phyloP scores from a whole-genome alignment of 768 basidiomycete genomes.

The Boletus vermiculosoides region DNA sequence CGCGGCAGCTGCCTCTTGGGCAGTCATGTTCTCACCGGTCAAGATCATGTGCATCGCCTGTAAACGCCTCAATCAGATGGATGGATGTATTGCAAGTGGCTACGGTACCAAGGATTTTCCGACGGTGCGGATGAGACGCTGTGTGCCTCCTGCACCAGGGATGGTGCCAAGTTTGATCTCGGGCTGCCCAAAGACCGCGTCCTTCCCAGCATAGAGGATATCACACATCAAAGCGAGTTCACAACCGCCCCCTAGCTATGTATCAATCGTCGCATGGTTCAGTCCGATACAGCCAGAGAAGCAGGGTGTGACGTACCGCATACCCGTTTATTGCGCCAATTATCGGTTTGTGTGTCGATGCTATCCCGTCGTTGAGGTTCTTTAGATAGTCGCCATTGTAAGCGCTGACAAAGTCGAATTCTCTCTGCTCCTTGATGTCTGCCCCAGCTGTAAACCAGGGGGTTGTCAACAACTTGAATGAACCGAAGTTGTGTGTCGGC shows the following conservation, averaged over 20 bases:
- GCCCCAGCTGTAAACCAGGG: conserved; percentile 61
- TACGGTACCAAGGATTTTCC: conserved; percentile 64
- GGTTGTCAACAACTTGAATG: not conserved
- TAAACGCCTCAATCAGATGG: not conserved
- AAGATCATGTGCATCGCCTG: conserved; percentile 58
- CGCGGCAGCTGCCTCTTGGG: conserved; percentile 43
- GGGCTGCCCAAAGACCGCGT: conserved; percentile 90
- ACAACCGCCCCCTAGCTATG: conserved; percentile 97
- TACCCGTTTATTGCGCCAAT: conserved; percentile 94
- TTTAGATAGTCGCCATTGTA: conserved; percentile 46
- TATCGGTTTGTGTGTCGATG: conserved; percentile 75
- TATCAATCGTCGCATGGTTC: conserved; percentile 23
- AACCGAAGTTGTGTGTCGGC: not conserved
- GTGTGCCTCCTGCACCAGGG: conserved; percentile 92
- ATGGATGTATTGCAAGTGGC: not conserved
- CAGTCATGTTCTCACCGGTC: conserved; percentile 47
- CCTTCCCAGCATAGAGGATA: conserved; percentile 85
- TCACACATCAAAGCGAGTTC: conserved; percentile 97
- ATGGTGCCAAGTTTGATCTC: conserved; percentile 95
- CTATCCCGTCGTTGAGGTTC: conserved; percentile 44
- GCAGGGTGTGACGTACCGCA: no score
- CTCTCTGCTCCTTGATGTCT: conserved; percentile 98
- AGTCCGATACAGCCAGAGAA: no score
- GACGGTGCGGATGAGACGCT: conserved; percentile 78
- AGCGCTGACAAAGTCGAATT: conserved; percentile 57